A percentile compares a stretch with the other conserved stretches of the same genome.
Evolutionary conservation across 306 rosid genomes (phyloP).

Genomic region (Sindora glabra): DNA sequence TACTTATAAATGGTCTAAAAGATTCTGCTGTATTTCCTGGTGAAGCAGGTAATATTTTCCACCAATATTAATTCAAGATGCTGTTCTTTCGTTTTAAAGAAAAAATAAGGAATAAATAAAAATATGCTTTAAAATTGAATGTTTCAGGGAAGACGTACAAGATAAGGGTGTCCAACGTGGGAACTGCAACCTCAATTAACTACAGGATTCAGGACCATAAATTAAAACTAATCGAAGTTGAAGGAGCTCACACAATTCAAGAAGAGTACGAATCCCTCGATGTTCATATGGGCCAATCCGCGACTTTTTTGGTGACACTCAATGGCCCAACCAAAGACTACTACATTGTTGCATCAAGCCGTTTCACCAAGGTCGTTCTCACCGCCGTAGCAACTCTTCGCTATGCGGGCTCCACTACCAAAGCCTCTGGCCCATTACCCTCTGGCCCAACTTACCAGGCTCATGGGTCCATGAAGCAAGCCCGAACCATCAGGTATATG

Average conservation of each 20-base stretch:
- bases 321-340: conserved; percentile 24
- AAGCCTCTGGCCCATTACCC: conserved; percentile 46
- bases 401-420: conserved; percentile 45
- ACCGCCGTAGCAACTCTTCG: conserved; percentile 45
- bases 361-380: conserved; percentile 43
- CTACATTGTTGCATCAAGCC: conserved; percentile 49
- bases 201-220: conserved; percentile 60
- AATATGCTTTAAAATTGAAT: neutral
- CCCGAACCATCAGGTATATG: conserved; percentile 62
- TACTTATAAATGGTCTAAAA: conserved; percentile 61
- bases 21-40: conserved; percentile 26
- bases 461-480: conserved; percentile 75
- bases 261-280: conserved; percentile 58
- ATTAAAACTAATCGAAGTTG: conserved; percentile 69
- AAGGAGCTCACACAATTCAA: conserved; percentile 76
- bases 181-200: conserved; percentile 54
- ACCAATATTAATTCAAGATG: neutral
- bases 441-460: conserved; percentile 37
- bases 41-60: conserved; percentile 34
- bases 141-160: conserved; percentile 71
- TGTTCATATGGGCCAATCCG: conserved; percentile 70
- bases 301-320: conserved; percentile 49
- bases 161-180: conserved; percentile 69
- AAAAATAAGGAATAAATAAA: neutral
- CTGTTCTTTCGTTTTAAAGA: neutral